A percentile compares a stretch with the other conserved stretches of the same genome.
Evolutionary conservation across 2,329 filamentous ascomycete species (phyloP).

Genomic region (Cercospora brassicicola): DNA sequence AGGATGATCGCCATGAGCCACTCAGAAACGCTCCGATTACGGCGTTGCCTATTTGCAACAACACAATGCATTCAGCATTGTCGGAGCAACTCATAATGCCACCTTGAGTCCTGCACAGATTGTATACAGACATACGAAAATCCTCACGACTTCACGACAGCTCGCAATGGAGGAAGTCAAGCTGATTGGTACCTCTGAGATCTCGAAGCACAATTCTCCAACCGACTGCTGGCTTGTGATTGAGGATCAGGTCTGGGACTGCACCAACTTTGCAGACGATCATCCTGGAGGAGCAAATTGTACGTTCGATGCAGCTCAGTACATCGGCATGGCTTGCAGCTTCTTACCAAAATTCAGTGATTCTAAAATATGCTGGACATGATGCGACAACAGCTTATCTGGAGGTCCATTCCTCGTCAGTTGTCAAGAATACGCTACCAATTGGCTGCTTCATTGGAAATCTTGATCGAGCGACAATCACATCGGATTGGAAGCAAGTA

Average conservation of each 20-base stretch:
- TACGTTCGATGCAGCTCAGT: conserved; percentile 26
- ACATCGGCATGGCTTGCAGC: background rate
- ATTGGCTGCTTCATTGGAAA: conserved; percentile 42
- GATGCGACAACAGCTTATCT: conserved; percentile 57
- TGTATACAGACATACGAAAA: background rate
- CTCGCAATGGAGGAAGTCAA: conserved; percentile 22
- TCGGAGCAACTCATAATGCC: background rate
- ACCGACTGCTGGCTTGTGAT: conserved; percentile 62
- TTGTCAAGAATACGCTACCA: conserved; percentile 45
- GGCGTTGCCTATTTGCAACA: background rate
- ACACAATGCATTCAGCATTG: background rate
- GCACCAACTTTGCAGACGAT: conserved; percentile 62
- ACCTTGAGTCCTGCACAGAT: background rate
- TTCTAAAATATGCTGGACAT: conserved; percentile 52
- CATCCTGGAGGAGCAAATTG: conserved; percentile 59
- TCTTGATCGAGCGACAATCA: conserved; percentile 32
- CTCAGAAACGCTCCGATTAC: conserved; percentile 11
- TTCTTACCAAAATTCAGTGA: conserved; percentile 37
- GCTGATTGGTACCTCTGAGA: conserved; percentile 22
- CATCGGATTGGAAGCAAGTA: conserved; percentile 18
- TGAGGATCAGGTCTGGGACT: conserved; percentile 64
- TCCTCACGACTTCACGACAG: background rate
- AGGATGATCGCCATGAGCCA: conserved; percentile 7
- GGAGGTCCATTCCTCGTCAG: conserved; percentile 50
- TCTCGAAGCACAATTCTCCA: conserved; percentile 25